Evolutionary conservation across 2,329 filamentous ascomycete species (phyloP), one percentile per base, ranked within the genome.

Genomic region (Aspergillus awamori): DNA sequence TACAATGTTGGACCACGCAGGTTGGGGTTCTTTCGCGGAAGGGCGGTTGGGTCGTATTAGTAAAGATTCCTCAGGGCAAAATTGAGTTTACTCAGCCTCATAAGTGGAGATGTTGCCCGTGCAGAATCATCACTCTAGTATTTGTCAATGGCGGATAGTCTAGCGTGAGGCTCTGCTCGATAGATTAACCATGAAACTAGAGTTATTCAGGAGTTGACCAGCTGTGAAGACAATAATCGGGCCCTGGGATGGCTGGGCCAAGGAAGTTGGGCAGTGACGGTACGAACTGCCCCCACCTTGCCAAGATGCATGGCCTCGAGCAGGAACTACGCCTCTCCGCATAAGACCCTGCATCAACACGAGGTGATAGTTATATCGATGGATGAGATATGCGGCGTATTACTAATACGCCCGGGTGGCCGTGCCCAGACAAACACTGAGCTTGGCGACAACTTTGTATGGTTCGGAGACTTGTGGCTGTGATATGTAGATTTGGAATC

Each of bases 321-420:
- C 52, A 47, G 57, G 36, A 53, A 8, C 30, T n/a, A 49, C 30
- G 26, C 33, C 39, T 24, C 43, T 15, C 13, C 36, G 53, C 28
- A 58, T 47, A 11, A 47, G 11, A 15, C 36, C 17, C 43, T 22
- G 33, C n/a, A 26, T 57, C 11, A 11, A 52, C 41, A 38, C 36
- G n/a, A 56, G 17, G 36, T 13, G 48, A 58, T 36, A 55, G 53
- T 38, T 39, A 22, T n/a, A 28, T 33, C 1, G 33, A 36, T 38
- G 33, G 47, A 38, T 24, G 51, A 17, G 24, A 30, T 3, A 20
- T 8, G 28, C n/a, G 53, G 53, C 65, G 65, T 67, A 67, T 67
- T 64, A 67, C n/a, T 59, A 67, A 67, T 67, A 67, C 63, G 65
- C 61, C 54, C 30, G 5, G 52, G 24, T 22, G 8, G 24, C 39